Evolutionary conservation across 2,329 filamentous ascomycete genomes (phyloP).

Genomic region (Aspergillus transmontanensis): DNA sequence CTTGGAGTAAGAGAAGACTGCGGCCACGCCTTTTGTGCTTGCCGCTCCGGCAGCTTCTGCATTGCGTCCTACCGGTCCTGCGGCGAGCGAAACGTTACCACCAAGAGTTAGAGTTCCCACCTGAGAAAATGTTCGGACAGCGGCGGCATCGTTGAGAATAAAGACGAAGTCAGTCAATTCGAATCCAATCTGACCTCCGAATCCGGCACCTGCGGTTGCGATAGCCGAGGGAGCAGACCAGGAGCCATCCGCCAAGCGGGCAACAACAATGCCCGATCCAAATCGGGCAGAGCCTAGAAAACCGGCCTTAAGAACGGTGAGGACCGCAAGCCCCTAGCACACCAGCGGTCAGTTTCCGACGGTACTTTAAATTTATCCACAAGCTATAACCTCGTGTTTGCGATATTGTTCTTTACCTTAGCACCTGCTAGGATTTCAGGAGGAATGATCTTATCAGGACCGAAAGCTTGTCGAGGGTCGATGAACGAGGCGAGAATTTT

Average conservation of each 20-base stretch:
- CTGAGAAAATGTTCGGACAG: slow-evolving; percentile 93
- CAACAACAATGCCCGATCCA: slow-evolving; percentile 53
- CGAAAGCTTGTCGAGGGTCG: slow-evolving; percentile 89
- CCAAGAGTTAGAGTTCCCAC: slow-evolving; percentile 88
- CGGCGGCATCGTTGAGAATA: slow-evolving; percentile 87
- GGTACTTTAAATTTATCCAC: background rate
- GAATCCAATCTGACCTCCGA: slow-evolving; percentile 55
- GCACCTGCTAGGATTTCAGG: slow-evolving; percentile 85
- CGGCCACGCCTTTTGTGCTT: slow-evolving; percentile 83
- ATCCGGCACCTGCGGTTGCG: slow-evolving; percentile 51
- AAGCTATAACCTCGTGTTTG: background rate
- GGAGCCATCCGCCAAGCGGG: slow-evolving; percentile 50
- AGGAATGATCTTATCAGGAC: slow-evolving; percentile 96
- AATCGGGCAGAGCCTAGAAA: slow-evolving; percentile 55
- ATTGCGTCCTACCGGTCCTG: slow-evolving; percentile 90
- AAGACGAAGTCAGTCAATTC: slow-evolving; percentile 77
- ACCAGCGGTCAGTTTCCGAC: slow-evolving; percentile 14
- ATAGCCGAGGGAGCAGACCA: slow-evolving; percentile 56
- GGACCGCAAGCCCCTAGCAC: slow-evolving; percentile 50
- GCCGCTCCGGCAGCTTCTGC: slow-evolving; percentile 95
- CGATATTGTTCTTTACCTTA: slow-evolving; percentile 62
- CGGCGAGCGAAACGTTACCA: slow-evolving; percentile 94
- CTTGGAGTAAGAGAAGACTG: slow-evolving; percentile 96
- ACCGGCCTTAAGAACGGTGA: slow-evolving; percentile 54
- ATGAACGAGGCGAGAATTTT: slow-evolving; percentile 95